Base-by-base conservation (phyloP, 495 filamentous ascomycete species). In the Penicillium chermesinum region DNA sequence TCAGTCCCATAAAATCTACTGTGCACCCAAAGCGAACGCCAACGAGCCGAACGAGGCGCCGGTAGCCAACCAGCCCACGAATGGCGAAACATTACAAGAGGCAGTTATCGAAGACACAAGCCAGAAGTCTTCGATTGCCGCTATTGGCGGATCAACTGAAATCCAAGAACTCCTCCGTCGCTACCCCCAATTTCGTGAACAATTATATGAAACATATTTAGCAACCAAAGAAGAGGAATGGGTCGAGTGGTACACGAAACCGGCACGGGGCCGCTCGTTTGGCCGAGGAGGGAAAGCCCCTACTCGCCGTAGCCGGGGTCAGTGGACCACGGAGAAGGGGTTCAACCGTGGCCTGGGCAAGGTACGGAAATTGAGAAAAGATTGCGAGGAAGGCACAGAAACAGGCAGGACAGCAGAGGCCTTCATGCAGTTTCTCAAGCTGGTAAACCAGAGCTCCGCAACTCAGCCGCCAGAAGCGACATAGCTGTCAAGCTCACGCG, bases 1-100 rank as follows among this genome's bases (percentile, higher is more conserved):
- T 46, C 80, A 77, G 52, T 63, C 72, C 20, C 86, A 89, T 68
- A 84, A 75, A 56, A 72, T 73, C 34, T 73, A 72, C 46, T 74
- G 71, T 49, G 62, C 70, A 17, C 68, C 70, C 13, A 71, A 70
- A 51, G 50, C 57, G 38, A 50, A 39, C 12, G 53, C 55, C 41
- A 44, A 60, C 38, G 58, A 78, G 53, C 55, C 66, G 22, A 73
- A 56, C 33, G 43, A 54, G 8, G 21, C 62, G 16, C 54, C 47
- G 20, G 48, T 33, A 10, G 36, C 48, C 33, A 38, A 50, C 14
- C 40, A 38, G 17, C 34, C 47, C 3, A 14, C n/a, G 0, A 50
- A 59, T 12, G 52, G 55, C 13, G 55, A 56, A 14, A 33, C 17
- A 8, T 13, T 32, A 2, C 36, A 33, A 18, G 53, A 46, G 20